Conservation (phyloP, 2,329 filamentous ascomycete genomes). For the Neoascochyta sp. region DNA sequence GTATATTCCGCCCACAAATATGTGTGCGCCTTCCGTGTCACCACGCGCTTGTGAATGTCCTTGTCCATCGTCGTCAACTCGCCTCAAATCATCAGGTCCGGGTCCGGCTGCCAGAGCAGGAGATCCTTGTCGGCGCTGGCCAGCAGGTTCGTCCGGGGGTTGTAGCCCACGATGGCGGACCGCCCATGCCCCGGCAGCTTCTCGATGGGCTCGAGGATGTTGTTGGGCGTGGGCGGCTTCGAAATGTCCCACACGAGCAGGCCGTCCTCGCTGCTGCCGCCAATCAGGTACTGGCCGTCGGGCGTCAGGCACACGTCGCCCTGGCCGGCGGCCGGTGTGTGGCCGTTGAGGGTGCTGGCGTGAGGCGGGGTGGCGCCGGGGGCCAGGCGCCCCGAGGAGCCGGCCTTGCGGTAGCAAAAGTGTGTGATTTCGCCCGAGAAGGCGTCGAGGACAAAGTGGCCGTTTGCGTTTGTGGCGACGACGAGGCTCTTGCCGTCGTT, state of each 20-base stretch:
- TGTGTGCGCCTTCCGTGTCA: too few relatives aligned
- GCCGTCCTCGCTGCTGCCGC: conserved; percentile 68
- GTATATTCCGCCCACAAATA: too few relatives aligned
- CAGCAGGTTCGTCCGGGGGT: conserved; percentile 87
- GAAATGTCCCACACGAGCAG: conserved; percentile 82
- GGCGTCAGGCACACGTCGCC: conserved; percentile 85
- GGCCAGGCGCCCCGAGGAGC: conserved; percentile 45
- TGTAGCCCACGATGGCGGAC: conserved; percentile 76
- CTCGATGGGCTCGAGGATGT: conserved; percentile 60
- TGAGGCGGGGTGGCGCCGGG: conserved; percentile 45
- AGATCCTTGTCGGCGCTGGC: conserved; percentile 81
- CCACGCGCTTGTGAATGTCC: conserved; percentile 1
- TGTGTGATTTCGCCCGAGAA: conserved; percentile 79
- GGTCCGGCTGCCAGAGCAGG: conserved; percentile 49
- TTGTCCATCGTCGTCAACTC: too few relatives aligned
- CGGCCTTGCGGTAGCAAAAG: conserved; percentile 56
- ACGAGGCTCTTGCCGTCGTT: conserved; percentile 91
- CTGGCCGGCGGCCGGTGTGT: conserved; percentile 44
- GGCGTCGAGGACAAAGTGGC: conserved; percentile 90
- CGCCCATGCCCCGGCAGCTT: conserved; percentile 60
- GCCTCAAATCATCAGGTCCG: conserved; percentile 39
- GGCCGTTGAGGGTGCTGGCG: conserved; percentile 49
- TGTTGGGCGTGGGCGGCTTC: conserved; percentile 50
- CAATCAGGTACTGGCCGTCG: conserved; percentile 83
- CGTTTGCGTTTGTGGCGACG: conserved; percentile 75